These are phyloP conservation scores for Corchorus olitorius DNA, from an alignment of 345 rosid genomes.

Conservation along the genomic window DNA sequence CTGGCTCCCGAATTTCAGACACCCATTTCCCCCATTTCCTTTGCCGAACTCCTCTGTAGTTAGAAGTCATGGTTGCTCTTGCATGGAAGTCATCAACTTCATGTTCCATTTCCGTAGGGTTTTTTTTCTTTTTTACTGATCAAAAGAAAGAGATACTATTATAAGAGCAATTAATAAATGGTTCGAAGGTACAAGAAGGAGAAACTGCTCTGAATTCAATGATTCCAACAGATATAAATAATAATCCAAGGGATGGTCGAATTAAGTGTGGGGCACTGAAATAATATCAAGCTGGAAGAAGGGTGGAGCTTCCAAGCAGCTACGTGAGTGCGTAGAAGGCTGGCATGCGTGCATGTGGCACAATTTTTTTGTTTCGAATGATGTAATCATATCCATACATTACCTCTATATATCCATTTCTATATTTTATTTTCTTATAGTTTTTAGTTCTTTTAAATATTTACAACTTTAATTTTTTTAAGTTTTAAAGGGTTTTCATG, in stretches of 20 bases:
- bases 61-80: conserved; percentile 24
- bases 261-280: conserved; percentile 6
- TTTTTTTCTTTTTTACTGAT: not conserved
- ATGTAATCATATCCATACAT: conserved; percentile 6
- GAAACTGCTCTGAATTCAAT: not conserved
- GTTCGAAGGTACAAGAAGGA: not conserved
- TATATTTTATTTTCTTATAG: not conserved
- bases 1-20: conserved; percentile 91
- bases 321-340: conserved; percentile 38
- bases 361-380: not conserved
- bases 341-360: conserved; percentile 30
- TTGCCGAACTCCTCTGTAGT: conserved; percentile 77
- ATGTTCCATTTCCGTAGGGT: conserved; percentile 1
- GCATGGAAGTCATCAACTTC: conserved; percentile 21
- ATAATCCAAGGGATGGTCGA: not conserved
- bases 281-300: not conserved
- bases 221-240: not conserved
- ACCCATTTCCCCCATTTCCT: conserved; percentile 99
- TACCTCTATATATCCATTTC: not conserved
- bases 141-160: not conserved
- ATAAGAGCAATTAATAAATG: not conserved
- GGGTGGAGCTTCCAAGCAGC: conserved; percentile 49
- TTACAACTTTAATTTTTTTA: not conserved
- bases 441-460: not conserved
- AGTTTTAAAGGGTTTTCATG: not conserved